Base-by-base conservation (phyloP, 257 asterid genomes). In the Knoxia roxburghii region DNA sequence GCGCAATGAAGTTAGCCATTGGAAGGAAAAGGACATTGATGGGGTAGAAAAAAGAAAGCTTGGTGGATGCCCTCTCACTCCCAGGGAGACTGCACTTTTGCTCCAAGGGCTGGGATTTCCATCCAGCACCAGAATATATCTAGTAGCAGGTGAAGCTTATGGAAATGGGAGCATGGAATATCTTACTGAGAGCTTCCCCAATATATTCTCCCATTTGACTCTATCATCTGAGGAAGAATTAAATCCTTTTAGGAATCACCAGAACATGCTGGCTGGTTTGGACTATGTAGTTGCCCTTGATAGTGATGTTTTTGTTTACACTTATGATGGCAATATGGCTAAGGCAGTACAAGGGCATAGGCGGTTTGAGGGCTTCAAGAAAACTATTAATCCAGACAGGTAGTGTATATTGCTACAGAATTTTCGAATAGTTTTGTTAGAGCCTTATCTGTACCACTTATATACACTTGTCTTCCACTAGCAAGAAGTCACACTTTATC, bases 321-420 rank as follows among this genome's bases (percentile, higher is more conserved):
- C 98, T 14, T 92, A 92, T 52, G 97, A 92, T 77, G 98, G 98
- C 35, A 92, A 92, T 70, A 92, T 92, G 98, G 98, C 98, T 1
- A 92, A 92, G 84, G 98, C 98, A n/a, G 98, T 92, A 13, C 95
- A 89, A 78, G 98, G 98, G 40, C 97, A 92, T 69, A 80, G 98
- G 63, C 90, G 98, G 6, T 89, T 87, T 11, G 98, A 89, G 78
- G 80, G 84, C 72, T 92, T 92, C 83, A 87, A 83, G 93, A 92
- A 92, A 78, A 92, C 97, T 64, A 75, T 92, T 35, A 86, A 78
- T 77, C 93, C 97, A 24, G 95, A 92, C 83, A 89, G 96, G 96
- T 89, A 81, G 6, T 20, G 20, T 35, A 56, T 39, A 43, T 45
- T 49, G 35, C 46, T 68, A 32, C 53, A n/a, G 29, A 35, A 13